phyloP scores from a whole-genome alignment of 2,329 filamentous ascomycete species.

The Acephala macrosclerotiorum region DNA sequence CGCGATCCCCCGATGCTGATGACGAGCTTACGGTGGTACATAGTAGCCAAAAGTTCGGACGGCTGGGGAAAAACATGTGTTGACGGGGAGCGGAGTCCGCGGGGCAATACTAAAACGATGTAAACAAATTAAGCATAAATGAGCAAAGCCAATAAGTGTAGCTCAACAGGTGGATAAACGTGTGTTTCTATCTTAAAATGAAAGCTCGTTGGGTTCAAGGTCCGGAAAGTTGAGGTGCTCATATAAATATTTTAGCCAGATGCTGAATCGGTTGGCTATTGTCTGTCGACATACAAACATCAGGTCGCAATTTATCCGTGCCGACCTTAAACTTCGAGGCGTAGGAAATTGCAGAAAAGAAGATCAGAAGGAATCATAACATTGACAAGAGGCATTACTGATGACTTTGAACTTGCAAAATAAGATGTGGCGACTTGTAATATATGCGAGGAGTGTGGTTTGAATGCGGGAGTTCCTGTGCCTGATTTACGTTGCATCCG shows the following conservation, averaged over 20 bases:
- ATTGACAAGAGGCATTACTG: not conserved
- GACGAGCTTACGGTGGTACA: conserved; percentile 23
- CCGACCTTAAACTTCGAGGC: not conserved
- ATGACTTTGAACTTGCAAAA: not conserved
- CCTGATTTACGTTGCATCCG: conserved; percentile 13
- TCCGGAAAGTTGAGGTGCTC: conserved; percentile 23
- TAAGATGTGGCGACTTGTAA: not conserved
- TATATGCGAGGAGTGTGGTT: not conserved
- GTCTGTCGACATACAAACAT: conserved; percentile 24
- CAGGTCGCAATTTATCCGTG: conserved; percentile 5
- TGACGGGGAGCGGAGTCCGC: conserved; percentile 25
- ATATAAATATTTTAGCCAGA: conserved; percentile 35
- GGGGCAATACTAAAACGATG: conserved; percentile 14
- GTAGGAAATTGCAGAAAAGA: not conserved
- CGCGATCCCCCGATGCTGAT: conserved; percentile 23
- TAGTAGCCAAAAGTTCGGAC: conserved; percentile 7
- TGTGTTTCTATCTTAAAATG: conserved; percentile 29
- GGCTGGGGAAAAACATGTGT: conserved; percentile 8
- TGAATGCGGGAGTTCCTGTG: not conserved
- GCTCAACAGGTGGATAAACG: conserved; percentile 24
- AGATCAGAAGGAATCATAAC: not conserved
- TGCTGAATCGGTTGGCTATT: conserved; percentile 32
- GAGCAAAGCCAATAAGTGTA: conserved; percentile 21
- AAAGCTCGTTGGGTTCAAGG: conserved; percentile 19
- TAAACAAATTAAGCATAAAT: conserved; percentile 31